Base-by-base conservation (phyloP, 208 protist species). In the Leishmania arabica region DNA sequence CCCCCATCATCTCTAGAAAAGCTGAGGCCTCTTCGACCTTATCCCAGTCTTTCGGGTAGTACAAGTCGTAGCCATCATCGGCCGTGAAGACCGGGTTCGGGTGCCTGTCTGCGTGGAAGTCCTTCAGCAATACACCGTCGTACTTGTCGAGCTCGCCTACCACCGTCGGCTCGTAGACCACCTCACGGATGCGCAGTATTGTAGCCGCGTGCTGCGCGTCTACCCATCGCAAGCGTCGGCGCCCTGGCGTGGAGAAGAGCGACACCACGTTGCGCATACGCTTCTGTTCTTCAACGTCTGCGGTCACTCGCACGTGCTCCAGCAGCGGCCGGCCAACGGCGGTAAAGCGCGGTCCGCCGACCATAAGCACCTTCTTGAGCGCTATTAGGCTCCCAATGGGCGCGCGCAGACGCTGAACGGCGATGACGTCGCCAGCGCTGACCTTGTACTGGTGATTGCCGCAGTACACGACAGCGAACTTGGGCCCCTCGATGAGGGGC, bases 371-470 rank as follows among this genome's bases (percentile, higher is more conserved):
- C 79, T 98, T 98, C 81, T 98, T 96, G 4, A 98, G 81, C 0
- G 86, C 81, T 78, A 98, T 97, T 68, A 83, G 81, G 62, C 92
- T 93, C 3, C 94, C 93, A 66, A 98, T 97, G 21, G 68, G 86
- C 17, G 89, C 89, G 15, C 88, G 87, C 31, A 98, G 77, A 17
- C 90, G 92, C 86, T 98, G 92, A 15, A 97, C 91, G 4, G 88
- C 88, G 78, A 98, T 97, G 74, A 97, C 89, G 73, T 98, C 96
- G 68, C 92, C 93, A 2, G 84, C 76, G 3, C 85, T 72, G 0
- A 98, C 89, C 80, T 98, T 98, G 87, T 98, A 98, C 84, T 98
- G 95, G 70, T 96, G 90, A 68, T 95, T 96, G 62, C 91, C 91
- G 73, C 90, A 93, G 88, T 93, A 92, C 49, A 98, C 86, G n/a